A percentile compares a stretch with the other conserved stretches of the same genome.
Conservation (phyloP, 1,284 basidiomycete genomes). For the Ustilago curta region DNA sequence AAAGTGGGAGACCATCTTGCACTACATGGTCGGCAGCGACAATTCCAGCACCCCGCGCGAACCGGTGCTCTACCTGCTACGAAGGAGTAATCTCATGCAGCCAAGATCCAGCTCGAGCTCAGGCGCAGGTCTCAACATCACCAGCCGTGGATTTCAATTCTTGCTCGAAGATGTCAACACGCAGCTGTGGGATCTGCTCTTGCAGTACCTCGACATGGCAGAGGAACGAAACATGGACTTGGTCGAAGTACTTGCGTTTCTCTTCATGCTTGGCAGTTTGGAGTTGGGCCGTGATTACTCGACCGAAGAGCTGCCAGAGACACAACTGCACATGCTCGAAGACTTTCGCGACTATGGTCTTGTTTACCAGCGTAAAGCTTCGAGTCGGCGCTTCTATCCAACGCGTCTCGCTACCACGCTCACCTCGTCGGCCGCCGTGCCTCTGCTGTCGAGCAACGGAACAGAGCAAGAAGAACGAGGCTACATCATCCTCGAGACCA, state of each 20-base stretch:
- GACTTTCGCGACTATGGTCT: constrained; percentile 95
- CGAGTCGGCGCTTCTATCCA: constrained; percentile 79
- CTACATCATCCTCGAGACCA: constrained; percentile 97
- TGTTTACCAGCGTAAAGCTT: constrained; percentile 77
- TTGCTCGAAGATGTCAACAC: constrained; percentile 94
- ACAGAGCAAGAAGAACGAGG: constrained; percentile 72
- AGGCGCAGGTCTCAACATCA: constrained; percentile 75
- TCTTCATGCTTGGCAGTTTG: constrained; percentile 74
- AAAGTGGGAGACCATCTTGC: constrained; percentile 96
- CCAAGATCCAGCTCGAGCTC: constrained; percentile 24
- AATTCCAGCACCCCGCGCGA: constrained; percentile 79
- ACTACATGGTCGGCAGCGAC: constrained; percentile 97
- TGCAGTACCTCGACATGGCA: constrained; percentile 77
- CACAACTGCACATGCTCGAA: constrained; percentile 86
- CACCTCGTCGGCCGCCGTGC: constrained; percentile 76
- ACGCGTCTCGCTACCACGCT: constrained; percentile 96
- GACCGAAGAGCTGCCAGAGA: constrained; percentile 81
- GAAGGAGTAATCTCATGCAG: constrained; percentile 86
- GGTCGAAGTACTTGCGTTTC: constrained; percentile 90
- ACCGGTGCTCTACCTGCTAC: constrained; percentile 84
- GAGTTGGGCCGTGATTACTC: constrained; percentile 75
- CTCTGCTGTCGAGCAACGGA: constrained; percentile 50
- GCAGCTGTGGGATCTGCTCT: constrained; percentile 94
- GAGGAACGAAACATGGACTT: constrained; percentile 76
- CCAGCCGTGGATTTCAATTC: constrained; percentile 96